Evolutionary conservation across 2,329 filamentous ascomycete species (phyloP), one percentile per base, ranked within the genome.

Genomic region (Hypoxylon sp.): DNA sequence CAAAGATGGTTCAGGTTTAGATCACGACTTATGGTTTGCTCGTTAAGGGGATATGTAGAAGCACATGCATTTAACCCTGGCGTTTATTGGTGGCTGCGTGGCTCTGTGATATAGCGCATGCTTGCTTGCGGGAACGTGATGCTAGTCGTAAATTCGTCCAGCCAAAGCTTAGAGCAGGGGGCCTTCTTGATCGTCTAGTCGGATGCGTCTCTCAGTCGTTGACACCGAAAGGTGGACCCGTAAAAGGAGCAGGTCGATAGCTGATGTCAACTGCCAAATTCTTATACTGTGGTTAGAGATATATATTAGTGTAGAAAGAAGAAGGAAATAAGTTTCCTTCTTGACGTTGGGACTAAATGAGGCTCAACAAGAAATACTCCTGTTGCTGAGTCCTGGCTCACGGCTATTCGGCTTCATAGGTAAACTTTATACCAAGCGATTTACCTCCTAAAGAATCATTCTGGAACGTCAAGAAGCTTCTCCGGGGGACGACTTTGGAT

Each of bases 291-390:
- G 11, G 32, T 37, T 37, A 37, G 11, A 37, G 32, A 13, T 19
- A 44, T 19, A 19, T 19, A 37, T 37, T 11, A 39, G 7, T 32
- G 13, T 39, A 39, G 15, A 2, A 39, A 39, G 6, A n/a, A 39
- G 6, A 6, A 39, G 37, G 37, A 39, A 39, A 39, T n/a, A 39
- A 52, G 11, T 15, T 6, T 10, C 39, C 27, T 6, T 17, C 10
- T 19, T 48, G 32, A 46, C 15, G 44, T 59, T 19, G 50, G 29
- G 32, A 19, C 6, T 24, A 17, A 32, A 32, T 53, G 54, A 42
- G 39, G 42, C 44, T 65, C 27, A 57, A 54, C 10, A 52, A 37
- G 17, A 44, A 17, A 31, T 35, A 24, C 42, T 19, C 37, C 21
- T 17, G 39, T 48, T 17, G 35, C 24, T 53, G 17, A 39, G 37